Percentiles rank a stretch among this genome's conserved stretches.
These are phyloP conservation scores for Lentinus polychrous DNA, from an alignment of 1,284 basidiomycete genomes.

Conservation along the genomic window DNA sequence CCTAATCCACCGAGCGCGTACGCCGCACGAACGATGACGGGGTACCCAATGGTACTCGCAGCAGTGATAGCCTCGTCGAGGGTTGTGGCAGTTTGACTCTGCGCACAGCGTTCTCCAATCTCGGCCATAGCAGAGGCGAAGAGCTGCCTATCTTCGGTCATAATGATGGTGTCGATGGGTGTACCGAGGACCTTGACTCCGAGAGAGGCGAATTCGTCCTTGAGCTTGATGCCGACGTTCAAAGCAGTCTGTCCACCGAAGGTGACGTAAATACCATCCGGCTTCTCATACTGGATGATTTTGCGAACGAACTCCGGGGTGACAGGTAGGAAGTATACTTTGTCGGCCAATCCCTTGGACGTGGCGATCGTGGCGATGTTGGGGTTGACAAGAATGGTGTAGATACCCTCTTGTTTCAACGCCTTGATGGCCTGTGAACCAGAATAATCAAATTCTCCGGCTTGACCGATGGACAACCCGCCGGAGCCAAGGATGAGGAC, in stretches of 20 bases:
- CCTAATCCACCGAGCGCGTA: conserved; percentile 95
- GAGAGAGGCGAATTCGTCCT: conserved; percentile 86
- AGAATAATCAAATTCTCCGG: conserved; percentile 99
- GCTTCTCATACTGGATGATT: conserved; percentile 97
- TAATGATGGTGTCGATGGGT: conserved; percentile 95
- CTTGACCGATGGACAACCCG: conserved; percentile 96
- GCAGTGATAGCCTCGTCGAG: conserved; percentile 82
- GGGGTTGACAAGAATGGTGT: conserved; percentile 97
- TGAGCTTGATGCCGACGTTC: conserved; percentile 95
- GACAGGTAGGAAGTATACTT: conserved; percentile 98
- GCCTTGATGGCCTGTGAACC: conserved; percentile 99
- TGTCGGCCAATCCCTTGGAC: conserved; percentile 94
- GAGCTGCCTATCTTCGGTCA: conserved; percentile 93
- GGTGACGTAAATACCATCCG: conserved; percentile 97
- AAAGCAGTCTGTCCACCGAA: conserved; percentile 98
- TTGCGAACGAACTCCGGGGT: conserved; percentile 97
- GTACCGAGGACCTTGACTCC: conserved; percentile 95
- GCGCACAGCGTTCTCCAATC: conserved; percentile 93
- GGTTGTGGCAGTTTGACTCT: conserved; percentile 81
- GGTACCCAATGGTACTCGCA: conserved; percentile 88
- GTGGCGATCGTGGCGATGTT: conserved; percentile 99
- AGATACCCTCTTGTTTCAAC: conserved; percentile 97
- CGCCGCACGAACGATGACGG: conserved; percentile 94
- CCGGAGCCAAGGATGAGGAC: conserved; percentile 98
- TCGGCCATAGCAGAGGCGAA: conserved; percentile 94